Evolutionary conservation across 1,139 yeast genomes (phyloP), one percentile per base, ranked within the genome.

Genomic region (Sugiyamaella japonica): DNA sequence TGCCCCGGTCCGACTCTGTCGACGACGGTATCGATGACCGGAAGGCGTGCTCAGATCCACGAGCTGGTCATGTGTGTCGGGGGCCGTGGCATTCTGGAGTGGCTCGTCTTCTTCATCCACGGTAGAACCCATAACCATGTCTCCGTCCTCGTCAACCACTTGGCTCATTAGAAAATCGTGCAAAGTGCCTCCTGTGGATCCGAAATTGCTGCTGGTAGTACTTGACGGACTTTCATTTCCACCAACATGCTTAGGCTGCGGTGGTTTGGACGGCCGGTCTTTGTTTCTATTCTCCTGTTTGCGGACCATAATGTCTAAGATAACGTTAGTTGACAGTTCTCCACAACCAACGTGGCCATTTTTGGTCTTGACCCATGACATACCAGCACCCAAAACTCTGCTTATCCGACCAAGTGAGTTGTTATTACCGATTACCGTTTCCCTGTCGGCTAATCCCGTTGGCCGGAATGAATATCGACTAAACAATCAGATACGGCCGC

Each of bases 131-230:
- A 31, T 55, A 34, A 61, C 67, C 43, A 62, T 56, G 13, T 63
- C 59, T 5, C 59, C 64, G n/a, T 63, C 60, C 7, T 63, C 66
- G 1, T 61, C 66, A 13, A 59, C 65, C 15, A 59, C 61, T 66
- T 38, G 61, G 65, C 10, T 63, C 66, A 15, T 65, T 70, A 6
- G 64, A 67, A 39, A 65, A 65, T 12, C 59, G 63, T 53, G 61
- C 66, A 29, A 29, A 5, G 16, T 34, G 12, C 46, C 25, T 7
- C 13, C 37, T 38, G 12, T 38, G 25, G 20, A 20, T 20, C 15
- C 43, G 28, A 12, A n/a, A 25, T 43, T 39, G 10, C 28, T 25
- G 32, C 48, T 29, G 7, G 46, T 25, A 2, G 34, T 42, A 15
- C 38, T 34, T 12, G 46, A 42, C 15, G 48, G 31, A 12, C 39